Conservation (phyloP, 352 stramenopile genomes). For the Peronospora tabacina region DNA sequence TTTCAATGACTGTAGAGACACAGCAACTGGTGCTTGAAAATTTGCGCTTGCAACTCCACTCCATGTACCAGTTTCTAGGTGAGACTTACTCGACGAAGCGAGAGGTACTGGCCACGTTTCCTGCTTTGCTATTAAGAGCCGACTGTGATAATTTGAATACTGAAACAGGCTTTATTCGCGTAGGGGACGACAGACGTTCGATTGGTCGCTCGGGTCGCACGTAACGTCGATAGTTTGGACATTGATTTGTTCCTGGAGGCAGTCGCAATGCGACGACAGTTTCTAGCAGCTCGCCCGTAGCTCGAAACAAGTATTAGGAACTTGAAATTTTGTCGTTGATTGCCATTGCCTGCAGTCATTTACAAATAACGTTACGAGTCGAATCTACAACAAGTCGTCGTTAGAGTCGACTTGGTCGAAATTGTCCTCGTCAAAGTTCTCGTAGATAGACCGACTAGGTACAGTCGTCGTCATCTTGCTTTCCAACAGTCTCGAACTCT, state of each 20-base stretch:
- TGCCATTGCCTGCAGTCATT: neutral
- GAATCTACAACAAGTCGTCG: constrained; percentile 60
- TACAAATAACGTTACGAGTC: constrained; percentile 1
- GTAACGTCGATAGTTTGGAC: constrained; percentile 77
- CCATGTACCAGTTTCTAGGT: constrained; percentile 80
- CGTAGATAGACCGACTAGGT: constrained; percentile 46
- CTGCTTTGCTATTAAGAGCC: neutral
- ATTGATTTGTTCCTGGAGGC: constrained; percentile 72
- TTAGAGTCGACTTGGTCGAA: constrained; percentile 43
- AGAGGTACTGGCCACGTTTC: constrained; percentile 13
- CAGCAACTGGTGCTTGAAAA: constrained; percentile 38
- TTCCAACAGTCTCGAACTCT: neutral
- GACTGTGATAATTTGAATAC: neutral
- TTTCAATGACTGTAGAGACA: constrained; percentile 60
- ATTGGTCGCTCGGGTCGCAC: constrained; percentile 55
- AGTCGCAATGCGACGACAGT: constrained; percentile 62
- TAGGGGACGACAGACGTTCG: constrained; percentile 34
- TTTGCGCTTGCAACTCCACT: constrained; percentile 53
- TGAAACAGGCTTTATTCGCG: neutral
- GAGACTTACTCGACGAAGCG: constrained; percentile 43
- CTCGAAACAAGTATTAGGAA: too few relatives aligned
- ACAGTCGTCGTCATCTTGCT: neutral
- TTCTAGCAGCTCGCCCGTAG: constrained; percentile 41
- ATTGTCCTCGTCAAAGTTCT: constrained; percentile 63
- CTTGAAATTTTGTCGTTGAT: too few relatives aligned